Evolutionary conservation across 352 stramenopile species (phyloP), one percentile per base, ranked within the genome.

Genomic region (Pilasporangium apinafurcum): DNA sequence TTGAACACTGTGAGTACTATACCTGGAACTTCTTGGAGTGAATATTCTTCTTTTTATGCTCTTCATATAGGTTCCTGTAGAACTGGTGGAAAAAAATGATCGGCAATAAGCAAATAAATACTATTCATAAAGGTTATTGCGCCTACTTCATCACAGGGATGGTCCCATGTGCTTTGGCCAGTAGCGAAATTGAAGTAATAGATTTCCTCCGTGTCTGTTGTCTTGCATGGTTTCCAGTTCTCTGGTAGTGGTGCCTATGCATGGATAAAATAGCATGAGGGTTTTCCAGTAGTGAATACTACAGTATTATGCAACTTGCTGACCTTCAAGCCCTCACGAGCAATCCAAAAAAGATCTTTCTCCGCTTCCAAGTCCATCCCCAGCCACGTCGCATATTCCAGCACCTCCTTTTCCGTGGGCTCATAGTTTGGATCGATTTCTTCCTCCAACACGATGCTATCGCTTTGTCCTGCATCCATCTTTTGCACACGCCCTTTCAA

Each of bases 141-240:
- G 8, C 48, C 25, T 36, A 79, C 73, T 53, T 96, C 89, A 56
- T 98, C 92, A 50, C 87, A 97, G 1, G 92, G 92, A 50, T 98
- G 92, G 48, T 98, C 91, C 92, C 92, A 98, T 27, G 88, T 97
- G 57, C 77, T 95, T 60, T 96, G 83, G 4, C 92, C 91, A 8
- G 65, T 72, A 12, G 78, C 67, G 56, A 98, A 97, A 62, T 97
- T 97, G 60, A 97, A 97, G 62, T 98, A 98, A 60, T 97, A 98
- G 48, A 98, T 96, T 59, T 98, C 92, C 26, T 96, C 86, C 43
- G 92, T 97, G 62, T 97, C 86, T 12, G 82, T 95, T 18, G 87
- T 97, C 64, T 97, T 97, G 64, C 91, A 97, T 10, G 91, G 89
- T 62, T 98, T 98, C 92, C 92, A 98, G 59, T 97, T 92, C 46